Evolutionary conservation across 805 yeast species (phyloP), one percentile per base, ranked within the genome.

Genomic region (Pichia kluyveri): DNA sequence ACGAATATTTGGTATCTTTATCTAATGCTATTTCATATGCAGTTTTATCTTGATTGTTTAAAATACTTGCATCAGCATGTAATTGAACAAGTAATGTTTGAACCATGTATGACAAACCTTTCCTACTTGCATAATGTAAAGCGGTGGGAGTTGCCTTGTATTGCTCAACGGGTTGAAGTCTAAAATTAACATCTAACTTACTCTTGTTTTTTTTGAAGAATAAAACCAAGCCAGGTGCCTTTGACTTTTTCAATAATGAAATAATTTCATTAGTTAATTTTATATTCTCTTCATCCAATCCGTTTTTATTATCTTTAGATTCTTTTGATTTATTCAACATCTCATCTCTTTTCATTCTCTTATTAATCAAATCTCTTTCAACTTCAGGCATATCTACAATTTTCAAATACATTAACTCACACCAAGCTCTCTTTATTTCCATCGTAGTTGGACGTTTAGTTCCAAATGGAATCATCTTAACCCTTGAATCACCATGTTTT

Each of bases 371-470:
- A 19, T 54, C 53, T 23, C 51, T 58, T 42, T 72, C 68, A 4
- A 70, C 65, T 53, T 72, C 68, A 1, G 95, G 91, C n/a, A 72
- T 64, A 10, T 77, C 76, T 8, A 75, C 63, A 1, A 78, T 60
- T 38, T 70, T 67, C 54, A 86, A 65, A 54, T 82, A 79, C 0
- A 89, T 71, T 49, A 93, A 69, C 54, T 83, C 82, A 28, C 77
- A 71, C 98, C 98, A 93, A 0, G 95, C 88, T 43, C 80, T 75
- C 58, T 82, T 86, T 55, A 93, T 68, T 61, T 90, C 98, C 2
- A 77, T 67, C 0, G 83, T 72, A 0, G 96, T 90, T 1, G 98
- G 95, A 54, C 96, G 74, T 48, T 78, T 79, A 0, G 99, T 91
- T 0, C 96, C 83, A 67, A 93, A 89, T 1, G 99, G 99, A 60